phyloP scores from a whole-genome alignment of 257 asterid genomes.

The Coffea canephora region DNA sequence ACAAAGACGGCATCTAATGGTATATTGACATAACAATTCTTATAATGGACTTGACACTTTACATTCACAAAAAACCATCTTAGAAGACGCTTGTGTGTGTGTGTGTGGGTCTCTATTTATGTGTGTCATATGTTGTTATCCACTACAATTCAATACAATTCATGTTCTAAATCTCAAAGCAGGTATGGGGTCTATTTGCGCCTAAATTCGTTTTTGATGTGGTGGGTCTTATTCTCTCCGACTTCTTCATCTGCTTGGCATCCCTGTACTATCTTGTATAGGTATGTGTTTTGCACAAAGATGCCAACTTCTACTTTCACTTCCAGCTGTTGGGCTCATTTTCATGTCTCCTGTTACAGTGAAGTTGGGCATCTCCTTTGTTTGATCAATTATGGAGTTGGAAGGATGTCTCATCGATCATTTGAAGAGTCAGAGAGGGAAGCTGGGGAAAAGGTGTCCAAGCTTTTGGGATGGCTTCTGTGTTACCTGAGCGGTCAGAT shows the following conservation, averaged over 20 bases:
- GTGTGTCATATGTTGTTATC: background rate
- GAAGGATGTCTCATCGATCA: background rate
- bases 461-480: too few species aligned
- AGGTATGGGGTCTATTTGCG: slow-evolving; percentile 99
- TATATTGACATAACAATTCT: slow-evolving; percentile 23
- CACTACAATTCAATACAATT: background rate
- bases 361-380: background rate
- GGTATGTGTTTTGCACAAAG: background rate
- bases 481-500: too few species aligned
- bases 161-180: slow-evolving; percentile 23
- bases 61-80: background rate
- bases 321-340: background rate
- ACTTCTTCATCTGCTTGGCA: slow-evolving; percentile 61
- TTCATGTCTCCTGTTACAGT: background rate
- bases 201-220: slow-evolving; percentile 95
- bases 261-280: slow-evolving; percentile 58
- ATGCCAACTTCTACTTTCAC: background rate
- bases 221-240: slow-evolving; percentile 71
- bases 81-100: background rate
- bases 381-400: background rate
- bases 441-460: too few species aligned
- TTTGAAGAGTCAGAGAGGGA: background rate
- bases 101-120: background rate
- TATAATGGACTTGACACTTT: background rate
- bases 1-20: slow-evolving; percentile 97